Evolutionary conservation across 1,284 basidiomycete genomes (phyloP).

Genomic region (Gomphus bonarii): DNA sequence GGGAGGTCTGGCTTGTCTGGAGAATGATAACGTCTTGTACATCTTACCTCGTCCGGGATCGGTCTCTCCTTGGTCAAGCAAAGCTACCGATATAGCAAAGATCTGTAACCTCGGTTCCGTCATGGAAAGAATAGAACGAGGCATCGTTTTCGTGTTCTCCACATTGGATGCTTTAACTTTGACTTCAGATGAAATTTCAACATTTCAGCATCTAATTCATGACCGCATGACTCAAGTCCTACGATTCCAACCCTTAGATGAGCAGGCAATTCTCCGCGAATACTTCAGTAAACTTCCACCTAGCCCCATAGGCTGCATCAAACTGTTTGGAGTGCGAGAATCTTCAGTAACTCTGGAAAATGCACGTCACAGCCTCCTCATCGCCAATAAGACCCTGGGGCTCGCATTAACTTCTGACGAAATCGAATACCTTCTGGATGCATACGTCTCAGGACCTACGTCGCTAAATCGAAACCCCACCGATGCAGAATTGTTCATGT

Average conservation of each 20-base stretch:
- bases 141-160: conserved; percentile 65
- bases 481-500: conserved; percentile 99
- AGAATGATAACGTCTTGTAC: conserved; percentile 43
- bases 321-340: conserved; percentile 21
- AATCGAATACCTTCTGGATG: conserved; percentile 87
- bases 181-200: conserved; percentile 29
- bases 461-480: conserved; percentile 77
- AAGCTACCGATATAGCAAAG: conserved; percentile 91
- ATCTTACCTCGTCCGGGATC: conserved; percentile 74
- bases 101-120: conserved; percentile 71
- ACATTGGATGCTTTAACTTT: conserved; percentile 33
- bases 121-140: conserved; percentile 79
- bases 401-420: conserved; percentile 88
- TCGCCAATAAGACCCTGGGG: conserved; percentile 80
- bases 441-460: conserved; percentile 63
- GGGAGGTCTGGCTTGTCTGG: conserved; percentile 17
- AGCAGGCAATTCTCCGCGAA: conserved; percentile 35
- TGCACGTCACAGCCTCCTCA: conserved; percentile 51
- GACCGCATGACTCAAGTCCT: conserved; percentile 95
- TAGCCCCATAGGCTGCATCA: conserved; percentile 60
- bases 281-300: conserved; percentile 61
- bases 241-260: conserved; percentile 46
- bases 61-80: conserved; percentile 94
- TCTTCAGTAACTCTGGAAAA: conserved; percentile 27
- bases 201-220: conserved; percentile 64